These are phyloP conservation scores for Xylariales sp. DNA, from an alignment of 2,329 filamentous ascomycete species.

Conservation along the genomic window DNA sequence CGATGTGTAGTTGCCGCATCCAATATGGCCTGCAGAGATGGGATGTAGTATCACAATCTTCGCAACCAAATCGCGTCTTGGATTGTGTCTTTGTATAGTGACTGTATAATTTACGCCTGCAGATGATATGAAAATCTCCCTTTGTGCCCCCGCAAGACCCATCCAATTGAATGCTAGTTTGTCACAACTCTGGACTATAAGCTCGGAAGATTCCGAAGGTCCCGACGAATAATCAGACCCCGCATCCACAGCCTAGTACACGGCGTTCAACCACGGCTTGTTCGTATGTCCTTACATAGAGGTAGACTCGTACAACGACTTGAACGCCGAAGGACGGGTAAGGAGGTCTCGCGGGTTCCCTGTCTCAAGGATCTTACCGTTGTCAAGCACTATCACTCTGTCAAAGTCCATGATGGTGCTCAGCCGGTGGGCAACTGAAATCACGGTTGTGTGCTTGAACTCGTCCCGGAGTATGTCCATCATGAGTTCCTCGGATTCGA, in stretches of 20 bases:
- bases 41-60: no score
- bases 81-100: no score
- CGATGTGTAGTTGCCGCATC: no score
- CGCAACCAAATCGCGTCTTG: no score
- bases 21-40: no score
- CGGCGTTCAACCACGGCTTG: not conserved
- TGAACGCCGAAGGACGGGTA: constrained; percentile 3
- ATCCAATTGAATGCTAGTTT: no score
- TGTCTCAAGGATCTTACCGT: constrained; percentile 40
- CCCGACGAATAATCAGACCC: no score
- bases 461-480: not conserved
- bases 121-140: no score
- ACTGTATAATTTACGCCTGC: no score
- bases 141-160: no score
- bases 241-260: not conserved
- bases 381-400: constrained; percentile 45
- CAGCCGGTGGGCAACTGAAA: constrained; percentile 25
- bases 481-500: constrained; percentile 2
- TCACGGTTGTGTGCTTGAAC: constrained; percentile 40
- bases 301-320: constrained; percentile 2
- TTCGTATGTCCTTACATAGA: not conserved
- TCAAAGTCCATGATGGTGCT: constrained; percentile 43
- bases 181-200: no score
- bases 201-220: no score
- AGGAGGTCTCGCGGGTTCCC: constrained; percentile 13